These are phyloP conservation scores for Tetrahymena borealis DNA, from an alignment of 73 alveolate species.

Conservation along the genomic window DNA sequence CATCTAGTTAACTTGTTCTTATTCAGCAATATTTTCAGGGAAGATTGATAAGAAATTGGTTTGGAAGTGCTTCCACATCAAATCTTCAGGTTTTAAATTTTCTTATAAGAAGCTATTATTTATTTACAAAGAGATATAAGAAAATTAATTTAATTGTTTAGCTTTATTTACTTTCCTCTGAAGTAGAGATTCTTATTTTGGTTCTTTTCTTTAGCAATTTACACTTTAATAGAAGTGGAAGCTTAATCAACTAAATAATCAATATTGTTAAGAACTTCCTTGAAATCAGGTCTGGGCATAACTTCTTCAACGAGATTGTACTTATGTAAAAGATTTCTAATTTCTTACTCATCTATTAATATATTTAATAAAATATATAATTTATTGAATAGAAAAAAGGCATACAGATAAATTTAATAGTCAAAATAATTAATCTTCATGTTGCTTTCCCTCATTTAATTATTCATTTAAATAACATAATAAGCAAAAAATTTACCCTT, in stretches of 20 bases:
- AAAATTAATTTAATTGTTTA: not conserved
- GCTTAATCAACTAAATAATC: not conserved
- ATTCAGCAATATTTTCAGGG: not conserved
- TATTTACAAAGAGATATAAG: not conserved
- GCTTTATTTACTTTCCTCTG: not conserved
- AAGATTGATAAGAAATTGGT: not conserved
- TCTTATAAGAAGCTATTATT: not conserved
- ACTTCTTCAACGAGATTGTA: not conserved
- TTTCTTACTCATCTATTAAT: not conserved
- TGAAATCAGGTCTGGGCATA: not conserved
- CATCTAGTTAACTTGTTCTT: not conserved
- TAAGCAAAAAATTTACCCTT: not conserved
- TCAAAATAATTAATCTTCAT: too few relatives aligned
- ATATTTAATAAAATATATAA: too few relatives aligned
- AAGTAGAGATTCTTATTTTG: not conserved
- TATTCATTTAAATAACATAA: too few relatives aligned
- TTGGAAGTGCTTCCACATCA: not conserved
- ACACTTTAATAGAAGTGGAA: not conserved
- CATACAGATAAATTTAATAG: too few relatives aligned
- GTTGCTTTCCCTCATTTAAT: too few relatives aligned
- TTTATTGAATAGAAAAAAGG: too few relatives aligned
- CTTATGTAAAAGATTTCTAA: not conserved
- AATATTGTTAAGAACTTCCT: not conserved
- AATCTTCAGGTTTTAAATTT: not conserved
- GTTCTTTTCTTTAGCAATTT: not conserved